Conservation (phyloP, 2,329 filamentous ascomycete genomes). For the Hypoxylon sp. region DNA sequence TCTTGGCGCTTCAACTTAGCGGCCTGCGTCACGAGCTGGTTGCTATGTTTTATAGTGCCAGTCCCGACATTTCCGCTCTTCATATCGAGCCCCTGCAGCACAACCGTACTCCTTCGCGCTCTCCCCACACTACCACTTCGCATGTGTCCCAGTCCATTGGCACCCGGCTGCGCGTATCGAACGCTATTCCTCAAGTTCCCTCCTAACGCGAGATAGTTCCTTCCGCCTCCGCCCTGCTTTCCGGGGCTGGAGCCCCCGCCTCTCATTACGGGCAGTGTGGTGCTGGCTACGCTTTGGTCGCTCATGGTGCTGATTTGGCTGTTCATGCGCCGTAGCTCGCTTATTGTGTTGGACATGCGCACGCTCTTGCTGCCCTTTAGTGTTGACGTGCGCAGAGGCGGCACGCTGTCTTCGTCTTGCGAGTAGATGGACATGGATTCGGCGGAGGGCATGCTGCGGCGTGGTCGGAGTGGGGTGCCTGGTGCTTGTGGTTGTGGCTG, state of each 20-base stretch:
- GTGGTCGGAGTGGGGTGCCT: constrained; percentile 5
- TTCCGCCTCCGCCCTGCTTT: constrained; percentile 54
- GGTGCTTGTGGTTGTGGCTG: neutral
- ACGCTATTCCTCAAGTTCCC: constrained; percentile 27
- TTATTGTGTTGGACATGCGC: constrained; percentile 60
- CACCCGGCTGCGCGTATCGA: neutral
- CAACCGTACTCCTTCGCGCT: constrained; percentile 42
- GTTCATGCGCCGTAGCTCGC: constrained; percentile 70
- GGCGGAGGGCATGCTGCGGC: constrained; percentile 33
- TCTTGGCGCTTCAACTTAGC: constrained; percentile 36
- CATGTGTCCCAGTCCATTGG: neutral
- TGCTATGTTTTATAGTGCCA: constrained; percentile 3
- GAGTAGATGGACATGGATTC: constrained; percentile 38
- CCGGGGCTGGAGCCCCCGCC: constrained; percentile 57
- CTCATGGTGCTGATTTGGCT: constrained; percentile 63
- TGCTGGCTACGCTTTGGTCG: constrained; percentile 59
- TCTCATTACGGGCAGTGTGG: constrained; percentile 57
- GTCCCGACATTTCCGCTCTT: constrained; percentile 12
- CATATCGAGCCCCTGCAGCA: constrained; percentile 39
- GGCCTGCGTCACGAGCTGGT: constrained; percentile 33
- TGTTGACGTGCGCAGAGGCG: constrained; percentile 29
- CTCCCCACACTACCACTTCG: constrained; percentile 14
- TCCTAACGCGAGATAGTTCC: constrained; percentile 64
- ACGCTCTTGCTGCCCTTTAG: constrained; percentile 33
- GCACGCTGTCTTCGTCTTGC: constrained; percentile 37